Base-by-base conservation (phyloP, 2,329 filamentous ascomycete genomes). In the Arthroderma sp. region DNA sequence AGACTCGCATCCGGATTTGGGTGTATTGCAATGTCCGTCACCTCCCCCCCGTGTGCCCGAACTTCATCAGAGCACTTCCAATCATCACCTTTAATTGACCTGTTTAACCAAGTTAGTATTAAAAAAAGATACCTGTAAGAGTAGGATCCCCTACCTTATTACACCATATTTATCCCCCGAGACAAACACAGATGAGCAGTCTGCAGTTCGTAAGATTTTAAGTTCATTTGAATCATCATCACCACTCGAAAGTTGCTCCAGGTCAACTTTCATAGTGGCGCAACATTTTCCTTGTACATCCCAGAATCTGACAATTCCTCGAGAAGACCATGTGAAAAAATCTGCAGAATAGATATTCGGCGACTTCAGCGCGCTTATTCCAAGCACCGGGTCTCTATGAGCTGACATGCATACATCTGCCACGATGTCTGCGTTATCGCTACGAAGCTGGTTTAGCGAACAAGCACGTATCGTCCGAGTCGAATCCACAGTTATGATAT, bases 271-370 rank as follows among this genome's bases (percentile, higher is more conserved):
- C 32, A 86, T 67, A 1, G 77, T 77, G 10, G 73, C 71, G 52
- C 76, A 79, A 49, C 81, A 76, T 43, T 71, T 73, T 22, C 89
- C 91, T 40, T 85, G 73, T 9, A 78, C 61, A 53, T 80, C 76
- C 91, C 91, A 98, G 53, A 94, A 83, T 27, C 85, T 76, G 42
- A 96, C 74, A 10, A 75, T 78, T 4, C 91, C 91, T 42, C 80
- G 80, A 22, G 75, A 77, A 1, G 89, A 88, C 85, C 88, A 98
- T 0, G 88, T 95, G 51, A 88, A 80, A 57, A 96, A 95, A 6
- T 80, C 75, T 1, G 85, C 80, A 22, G 75, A 70, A 27, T 77
- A 64, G 4, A 68, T 60, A 47, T 84, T 83, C 0, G 77, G 71
- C 22, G 68, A 67, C 3, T 71, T 61, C 4, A 95, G 65, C 0